Base-by-base conservation (phyloP, 768 basidiomycete species). In the Russula sp. region DNA sequence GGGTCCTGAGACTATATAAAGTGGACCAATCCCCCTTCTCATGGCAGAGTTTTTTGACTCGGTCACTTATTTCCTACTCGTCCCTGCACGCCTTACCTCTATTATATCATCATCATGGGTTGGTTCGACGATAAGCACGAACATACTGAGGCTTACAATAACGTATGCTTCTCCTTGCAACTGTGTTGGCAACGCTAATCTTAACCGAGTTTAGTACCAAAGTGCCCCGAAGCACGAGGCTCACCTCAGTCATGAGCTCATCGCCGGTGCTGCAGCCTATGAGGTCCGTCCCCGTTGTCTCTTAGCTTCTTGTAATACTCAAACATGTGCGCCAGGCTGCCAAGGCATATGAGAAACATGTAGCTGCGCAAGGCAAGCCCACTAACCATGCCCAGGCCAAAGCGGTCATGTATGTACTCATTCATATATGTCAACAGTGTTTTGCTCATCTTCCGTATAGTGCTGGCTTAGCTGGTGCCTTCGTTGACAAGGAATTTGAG, bases 251-350 rank as follows among this genome's bases (percentile, higher is more conserved):
- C 87, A 89, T 70, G 83, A 89, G 73, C 70, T 88, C 46, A 78
- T 89, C 64, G 83, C 84, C 50, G 85, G 74, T 45, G 87, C 87
- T 48, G 86, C 86, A 7, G 72, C 83, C 34, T 88, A 78, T 72
- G 84, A 83, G 84, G 86, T 63, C 49, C 16, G 38, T 5, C 45
- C 38, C 32, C n/a, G 5, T 38, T 29, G 0, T n/a, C 34, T 18
- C 14, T 22, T 29, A 13, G 2, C 3, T 22, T 45, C 43, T 18
- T 41, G 11, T 36, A 57, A 35, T 25, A 8, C 34, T 16, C 25
- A n/a, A 47, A 45, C 18, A 14, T 45, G 35, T 35, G 25, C 25
- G 20, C n/a, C 34, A 63, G 84, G 86, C 86, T 59, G 79, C 78
- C 50, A 87, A 85, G 70, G 79, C 82, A 1, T 88, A 81, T 69